Percentiles rank a stretch among this genome's conserved stretches.
Conservation (phyloP, 2,329 filamentous ascomycete species). For the Pestalotiopsis sp. region DNA sequence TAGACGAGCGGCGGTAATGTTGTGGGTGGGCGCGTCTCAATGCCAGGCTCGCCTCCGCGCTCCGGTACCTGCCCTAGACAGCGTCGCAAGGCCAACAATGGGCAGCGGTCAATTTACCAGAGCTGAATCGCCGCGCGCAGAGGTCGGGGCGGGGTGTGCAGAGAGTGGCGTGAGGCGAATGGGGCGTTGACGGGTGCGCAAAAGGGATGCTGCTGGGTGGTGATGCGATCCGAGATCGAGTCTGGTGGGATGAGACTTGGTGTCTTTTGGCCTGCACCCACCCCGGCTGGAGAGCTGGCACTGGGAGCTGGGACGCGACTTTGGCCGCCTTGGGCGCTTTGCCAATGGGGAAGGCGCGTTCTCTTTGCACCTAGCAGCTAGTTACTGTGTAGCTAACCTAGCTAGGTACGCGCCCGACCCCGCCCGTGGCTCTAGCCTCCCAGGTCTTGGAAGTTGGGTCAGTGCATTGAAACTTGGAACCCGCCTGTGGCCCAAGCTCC, state of each 20-base stretch:
- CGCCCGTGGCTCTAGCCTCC: slow-evolving; percentile 3
- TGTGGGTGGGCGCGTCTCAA: not conserved
- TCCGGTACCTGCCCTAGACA: not conserved
- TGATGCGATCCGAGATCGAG: slow-evolving; percentile 6
- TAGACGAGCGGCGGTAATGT: not conserved
- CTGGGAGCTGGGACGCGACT: slow-evolving; percentile 9
- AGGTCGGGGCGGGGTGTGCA: not conserved
- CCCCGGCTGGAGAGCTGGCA: not conserved
- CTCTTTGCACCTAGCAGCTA: not conserved
- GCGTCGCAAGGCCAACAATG: not conserved
- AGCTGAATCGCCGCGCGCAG: not conserved
- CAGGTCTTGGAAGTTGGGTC: not conserved
- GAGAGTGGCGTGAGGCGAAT: slow-evolving; percentile 4
- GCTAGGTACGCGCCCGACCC: not conserved
- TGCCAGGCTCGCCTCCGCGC: not conserved
- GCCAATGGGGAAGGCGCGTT: slow-evolving; percentile 12
- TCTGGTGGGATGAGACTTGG: not conserved
- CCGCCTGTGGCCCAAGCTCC: slow-evolving; percentile 6
- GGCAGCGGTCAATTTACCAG: not conserved
- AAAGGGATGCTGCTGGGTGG: slow-evolving; percentile 1
- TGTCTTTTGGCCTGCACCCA: not conserved
- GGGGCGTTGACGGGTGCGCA: not conserved
- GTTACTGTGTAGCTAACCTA: not conserved
- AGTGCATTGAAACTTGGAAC: not conserved
- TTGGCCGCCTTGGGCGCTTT: not conserved